A percentile compares a stretch with the other conserved stretches of the same genome.
Conservation (phyloP, 2,329 filamentous ascomycete species). For the Plenodomus biglobosus region DNA sequence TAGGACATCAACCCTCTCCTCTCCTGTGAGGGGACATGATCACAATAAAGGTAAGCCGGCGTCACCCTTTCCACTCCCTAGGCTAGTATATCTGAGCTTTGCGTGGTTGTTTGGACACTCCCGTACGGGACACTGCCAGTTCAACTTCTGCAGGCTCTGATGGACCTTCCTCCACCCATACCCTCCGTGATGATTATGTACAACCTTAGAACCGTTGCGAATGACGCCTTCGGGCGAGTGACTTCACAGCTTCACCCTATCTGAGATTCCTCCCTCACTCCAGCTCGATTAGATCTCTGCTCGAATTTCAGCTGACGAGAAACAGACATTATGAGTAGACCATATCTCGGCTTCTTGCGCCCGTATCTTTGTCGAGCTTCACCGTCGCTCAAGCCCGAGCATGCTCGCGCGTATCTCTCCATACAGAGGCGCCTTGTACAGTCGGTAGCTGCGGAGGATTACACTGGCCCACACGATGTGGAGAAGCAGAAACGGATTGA, state of each 20-base stretch:
- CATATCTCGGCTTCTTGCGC: conserved; percentile 56
- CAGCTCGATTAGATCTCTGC: neutral
- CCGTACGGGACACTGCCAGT: no score
- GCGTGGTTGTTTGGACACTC: no score
- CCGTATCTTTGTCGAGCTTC: conserved; percentile 55
- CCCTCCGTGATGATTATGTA: conserved; percentile 36
- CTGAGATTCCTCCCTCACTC: conserved; percentile 30
- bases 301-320: conserved; percentile 39
- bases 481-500: conserved; percentile 56
- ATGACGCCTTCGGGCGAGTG: conserved; percentile 60
- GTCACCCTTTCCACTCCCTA: neutral
- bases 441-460: conserved; percentile 19
- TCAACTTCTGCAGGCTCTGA: no score
- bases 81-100: neutral
- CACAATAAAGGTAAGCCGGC: neutral
- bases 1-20: neutral
- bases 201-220: conserved; percentile 66
- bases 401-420: conserved; percentile 55
- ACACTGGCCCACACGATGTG: conserved; percentile 45
- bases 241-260: conserved; percentile 46
- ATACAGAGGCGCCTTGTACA: conserved; percentile 38
- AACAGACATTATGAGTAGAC: conserved; percentile 50
- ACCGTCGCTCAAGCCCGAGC: conserved; percentile 43
- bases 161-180: neutral
- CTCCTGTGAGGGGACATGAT: neutral